Evolutionary conservation across 176 grass and related monocot species (phyloP).

Genomic region (Tillandsia fasciculata): DNA sequence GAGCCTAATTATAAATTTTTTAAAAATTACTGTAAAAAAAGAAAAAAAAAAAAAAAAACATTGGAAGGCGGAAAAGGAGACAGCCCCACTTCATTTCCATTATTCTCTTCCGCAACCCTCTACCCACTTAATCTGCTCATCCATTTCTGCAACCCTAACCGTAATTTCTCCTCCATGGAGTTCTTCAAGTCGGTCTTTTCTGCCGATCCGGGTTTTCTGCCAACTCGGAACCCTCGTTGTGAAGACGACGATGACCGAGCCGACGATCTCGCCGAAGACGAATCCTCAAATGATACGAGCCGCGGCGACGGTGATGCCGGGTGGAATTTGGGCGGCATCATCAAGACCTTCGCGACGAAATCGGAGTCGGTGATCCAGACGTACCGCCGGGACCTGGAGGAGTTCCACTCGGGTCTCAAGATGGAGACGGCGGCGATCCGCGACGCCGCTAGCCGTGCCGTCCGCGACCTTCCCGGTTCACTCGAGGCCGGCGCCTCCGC

Average conservation of each 20-base stretch:
- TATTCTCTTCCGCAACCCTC: no score
- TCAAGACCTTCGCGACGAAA: slow-evolving; percentile 59
- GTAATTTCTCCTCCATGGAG: slow-evolving; percentile 33
- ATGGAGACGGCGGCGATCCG: slow-evolving; percentile 46
- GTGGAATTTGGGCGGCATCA: slow-evolving; percentile 58
- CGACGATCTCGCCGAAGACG: slow-evolving; percentile 11
- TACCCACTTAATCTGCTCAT: no score
- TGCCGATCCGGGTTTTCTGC: not conserved
- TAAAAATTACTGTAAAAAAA: no score
- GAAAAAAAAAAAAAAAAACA: no score
- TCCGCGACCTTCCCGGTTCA: slow-evolving; percentile 7
- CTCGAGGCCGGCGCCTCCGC: slow-evolving; percentile 48
- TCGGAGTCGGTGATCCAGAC: slow-evolving; percentile 58
- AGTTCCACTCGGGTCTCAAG: slow-evolving; percentile 57
- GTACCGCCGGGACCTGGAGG: slow-evolving; percentile 61
- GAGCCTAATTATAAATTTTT: no score
- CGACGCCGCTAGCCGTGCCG: slow-evolving; percentile 38
- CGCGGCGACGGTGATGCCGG: slow-evolving; percentile 6
- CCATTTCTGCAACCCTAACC: slow-evolving; percentile 1
- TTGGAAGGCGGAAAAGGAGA: no score
- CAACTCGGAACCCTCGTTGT: not conserved
- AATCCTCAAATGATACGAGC: not conserved
- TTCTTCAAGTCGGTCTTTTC: slow-evolving; percentile 65
- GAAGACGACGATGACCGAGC: slow-evolving; percentile 8
- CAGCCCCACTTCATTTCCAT: no score